Evolutionary conservation across 2,329 filamentous ascomycete species (phyloP).

Genomic region (Pyricularia sp.): DNA sequence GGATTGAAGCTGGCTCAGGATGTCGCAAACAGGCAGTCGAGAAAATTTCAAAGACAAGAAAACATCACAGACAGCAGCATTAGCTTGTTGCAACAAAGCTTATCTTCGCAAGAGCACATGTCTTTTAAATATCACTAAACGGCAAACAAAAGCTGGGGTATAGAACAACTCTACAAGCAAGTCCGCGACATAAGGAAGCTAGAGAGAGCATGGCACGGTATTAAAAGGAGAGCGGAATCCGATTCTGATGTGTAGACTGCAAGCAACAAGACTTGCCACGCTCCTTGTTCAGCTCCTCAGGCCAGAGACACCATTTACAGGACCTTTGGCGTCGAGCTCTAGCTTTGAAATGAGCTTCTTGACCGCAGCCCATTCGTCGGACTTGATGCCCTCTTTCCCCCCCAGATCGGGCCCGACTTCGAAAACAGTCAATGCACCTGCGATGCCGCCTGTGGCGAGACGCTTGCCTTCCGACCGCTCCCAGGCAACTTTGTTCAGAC

Average conservation of each 20-base stretch:
- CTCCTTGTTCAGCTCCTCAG: background rate
- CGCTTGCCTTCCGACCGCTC: constrained; percentile 78
- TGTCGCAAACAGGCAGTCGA: background rate
- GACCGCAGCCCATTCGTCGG: constrained; percentile 85
- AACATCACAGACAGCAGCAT: background rate
- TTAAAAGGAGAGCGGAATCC: background rate
- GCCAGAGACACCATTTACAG: constrained; percentile 31
- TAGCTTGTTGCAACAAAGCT: background rate
- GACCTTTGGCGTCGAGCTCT: constrained; percentile 37
- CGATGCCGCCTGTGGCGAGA: constrained; percentile 81
- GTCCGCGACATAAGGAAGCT: background rate
- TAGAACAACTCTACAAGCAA: background rate
- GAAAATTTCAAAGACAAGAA: background rate
- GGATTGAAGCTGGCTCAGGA: background rate
- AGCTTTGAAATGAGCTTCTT: constrained; percentile 76
- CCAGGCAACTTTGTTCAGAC: constrained; percentile 90
- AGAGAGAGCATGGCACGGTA: background rate
- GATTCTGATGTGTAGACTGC: background rate
- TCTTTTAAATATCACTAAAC: background rate
- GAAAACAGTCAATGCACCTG: constrained; percentile 82
- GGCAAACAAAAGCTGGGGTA: background rate
- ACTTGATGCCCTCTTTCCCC: constrained; percentile 68
- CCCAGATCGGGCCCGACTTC: constrained; percentile 76
- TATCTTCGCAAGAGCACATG: background rate
- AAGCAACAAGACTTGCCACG: background rate